These are phyloP conservation scores for Diaporthe nobilis DNA, from an alignment of 2,329 filamentous ascomycete species.

Conservation along the genomic window DNA sequence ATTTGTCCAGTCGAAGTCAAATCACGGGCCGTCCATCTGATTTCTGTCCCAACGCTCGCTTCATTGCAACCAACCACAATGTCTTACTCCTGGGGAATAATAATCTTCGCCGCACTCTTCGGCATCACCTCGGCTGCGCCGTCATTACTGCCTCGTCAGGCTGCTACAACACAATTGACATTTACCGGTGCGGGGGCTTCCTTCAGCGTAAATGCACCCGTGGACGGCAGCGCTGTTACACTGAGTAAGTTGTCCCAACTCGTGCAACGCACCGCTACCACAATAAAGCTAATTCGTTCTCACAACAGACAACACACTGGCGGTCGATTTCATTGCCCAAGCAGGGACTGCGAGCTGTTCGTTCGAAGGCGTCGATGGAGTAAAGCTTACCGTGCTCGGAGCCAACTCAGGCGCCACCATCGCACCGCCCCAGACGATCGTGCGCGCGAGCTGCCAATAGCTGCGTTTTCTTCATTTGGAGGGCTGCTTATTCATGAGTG, in stretches of 20 bases:
- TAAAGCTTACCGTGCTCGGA: conserved; percentile 28
- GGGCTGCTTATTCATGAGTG: background rate
- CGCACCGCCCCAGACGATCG: conserved; percentile 37
- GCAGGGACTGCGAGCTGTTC: conserved; percentile 33
- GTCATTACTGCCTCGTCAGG: conserved; percentile 24
- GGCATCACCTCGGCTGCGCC: conserved; percentile 23
- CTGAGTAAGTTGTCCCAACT: conserved; percentile 10
- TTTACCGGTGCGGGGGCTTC: conserved; percentile 36
- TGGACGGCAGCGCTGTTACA: conserved; percentile 26
- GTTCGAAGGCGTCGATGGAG: conserved; percentile 18
- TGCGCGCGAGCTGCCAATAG: conserved; percentile 29
- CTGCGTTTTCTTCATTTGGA: no score
- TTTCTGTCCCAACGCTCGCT: conserved; percentile 8
- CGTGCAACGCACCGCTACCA: background rate
- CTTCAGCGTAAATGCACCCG: conserved; percentile 29
- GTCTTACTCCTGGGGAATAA: conserved; percentile 6
- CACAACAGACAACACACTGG: conserved; percentile 31
- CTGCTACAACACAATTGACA: conserved; percentile 33
- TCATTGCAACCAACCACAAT: background rate
- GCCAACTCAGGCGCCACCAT: conserved; percentile 34
- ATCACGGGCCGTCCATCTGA: conserved; percentile 21
- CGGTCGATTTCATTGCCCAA: conserved; percentile 37
- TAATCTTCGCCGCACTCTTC: conserved; percentile 14
- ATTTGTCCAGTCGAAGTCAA: conserved; percentile 1
- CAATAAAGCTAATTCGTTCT: background rate